Evolutionary conservation across 208 protist species (phyloP), one percentile per base, ranked within the genome.

Genomic region (Crithidia bombi): DNA sequence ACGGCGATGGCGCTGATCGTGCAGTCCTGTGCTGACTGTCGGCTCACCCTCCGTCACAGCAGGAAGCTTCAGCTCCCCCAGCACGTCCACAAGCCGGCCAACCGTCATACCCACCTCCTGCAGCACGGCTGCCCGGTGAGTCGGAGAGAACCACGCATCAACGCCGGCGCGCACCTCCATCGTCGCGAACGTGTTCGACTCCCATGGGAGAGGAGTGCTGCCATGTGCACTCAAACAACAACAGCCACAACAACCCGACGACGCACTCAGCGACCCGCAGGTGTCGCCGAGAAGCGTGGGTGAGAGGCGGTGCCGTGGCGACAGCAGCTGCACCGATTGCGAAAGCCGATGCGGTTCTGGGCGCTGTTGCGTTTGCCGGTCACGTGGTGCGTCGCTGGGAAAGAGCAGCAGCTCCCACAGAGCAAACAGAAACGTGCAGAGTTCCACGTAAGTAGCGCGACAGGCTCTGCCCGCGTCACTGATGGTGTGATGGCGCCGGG

Each of bases 351-450:
- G n/a, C n/a, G n/a, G n/a, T n/a, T n/a, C n/a, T n/a, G n/a, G n/a
- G n/a, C n/a, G n/a, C n/a, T n/a, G n/a, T n/a, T n/a, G n/a, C n/a
- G n/a, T n/a, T n/a, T n/a, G n/a, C n/a, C n/a, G n/a, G n/a, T n/a
- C n/a, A n/a, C n/a, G n/a, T n/a, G n/a, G 50, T 21, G 14, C 50
- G 28, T 26, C 57, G 17, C 11, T 25, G 12, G 41, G 14, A n/a
- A n/a, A 41, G 7, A 77, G 58, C 38, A 71, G 17, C 61, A 77
- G 51, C 57, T 71, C 71, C 71, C 71, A 77, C 3, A 41, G 52
- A 0, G 71, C 59, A 33, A 70, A 77, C 28, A 71, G 28, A 19
- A 77, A 61, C 46, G 61, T 46, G 6, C 35, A 63, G 14, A 77
- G 71, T 11, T 77, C 71, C 3, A 67, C 28, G 23, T 71, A 67